phyloP scores from a whole-genome alignment of 495 filamentous ascomycete genomes.

The Neurospora discreta region DNA sequence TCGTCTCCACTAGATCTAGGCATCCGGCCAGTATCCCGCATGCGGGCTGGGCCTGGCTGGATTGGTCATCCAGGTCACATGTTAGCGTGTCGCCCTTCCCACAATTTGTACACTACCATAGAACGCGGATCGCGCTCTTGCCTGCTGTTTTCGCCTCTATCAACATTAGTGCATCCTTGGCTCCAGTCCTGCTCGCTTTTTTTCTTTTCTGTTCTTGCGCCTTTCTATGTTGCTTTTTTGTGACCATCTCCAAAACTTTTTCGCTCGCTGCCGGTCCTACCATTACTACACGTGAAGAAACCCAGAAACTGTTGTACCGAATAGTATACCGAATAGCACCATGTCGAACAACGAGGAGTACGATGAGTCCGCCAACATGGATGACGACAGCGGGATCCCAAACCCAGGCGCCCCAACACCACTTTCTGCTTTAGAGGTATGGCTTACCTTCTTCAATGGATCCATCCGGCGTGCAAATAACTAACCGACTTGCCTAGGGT shows the following conservation, averaged over 20 bases:
- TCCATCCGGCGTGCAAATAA: background rate
- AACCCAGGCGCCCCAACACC: conserved; percentile 93
- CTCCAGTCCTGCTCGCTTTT: background rate
- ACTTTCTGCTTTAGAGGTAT: conserved; percentile 78
- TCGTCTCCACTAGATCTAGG: background rate
- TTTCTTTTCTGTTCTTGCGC: background rate
- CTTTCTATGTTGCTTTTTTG: background rate
- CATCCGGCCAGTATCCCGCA: background rate
- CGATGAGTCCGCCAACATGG: conserved; percentile 29
- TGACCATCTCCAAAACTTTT: background rate
- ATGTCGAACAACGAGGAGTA: conserved; percentile 29
- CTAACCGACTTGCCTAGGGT: conserved; percentile 38
- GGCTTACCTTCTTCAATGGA: background rate
- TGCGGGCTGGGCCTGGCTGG: background rate
- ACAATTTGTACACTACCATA: too few relatives aligned
- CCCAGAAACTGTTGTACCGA: background rate
- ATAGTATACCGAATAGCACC: background rate
- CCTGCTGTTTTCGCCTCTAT: conserved; percentile 8
- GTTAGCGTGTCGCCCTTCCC: conserved; percentile 9
- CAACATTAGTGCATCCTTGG: conserved; percentile 6
- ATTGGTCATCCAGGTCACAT: conserved; percentile 12
- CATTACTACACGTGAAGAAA: background rate
- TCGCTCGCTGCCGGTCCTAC: background rate
- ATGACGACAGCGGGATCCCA: conserved; percentile 38
- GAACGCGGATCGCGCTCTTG: conserved; percentile 12